Conservation (phyloP, 495 filamentous ascomycete species). For the Penicillium macrosclerotiorum region DNA sequence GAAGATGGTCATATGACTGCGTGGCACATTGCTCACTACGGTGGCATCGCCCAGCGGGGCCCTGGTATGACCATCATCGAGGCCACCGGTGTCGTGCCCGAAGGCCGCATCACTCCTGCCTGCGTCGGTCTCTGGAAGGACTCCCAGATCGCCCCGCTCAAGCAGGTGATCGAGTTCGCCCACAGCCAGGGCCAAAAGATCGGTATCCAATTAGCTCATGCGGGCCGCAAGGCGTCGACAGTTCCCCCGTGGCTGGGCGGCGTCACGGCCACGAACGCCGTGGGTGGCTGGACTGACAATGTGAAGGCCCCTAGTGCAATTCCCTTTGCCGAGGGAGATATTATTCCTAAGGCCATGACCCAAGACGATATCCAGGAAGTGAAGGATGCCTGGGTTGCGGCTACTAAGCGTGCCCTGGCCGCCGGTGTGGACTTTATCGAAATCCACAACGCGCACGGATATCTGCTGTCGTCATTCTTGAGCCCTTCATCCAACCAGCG, state of each 20-base stretch:
- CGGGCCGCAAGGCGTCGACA: conserved; percentile 70
- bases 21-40: conserved; percentile 61
- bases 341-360: conserved; percentile 54
- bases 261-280: conserved; percentile 53
- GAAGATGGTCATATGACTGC: conserved; percentile 59
- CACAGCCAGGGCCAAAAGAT: conserved; percentile 71
- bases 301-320: conserved; percentile 55
- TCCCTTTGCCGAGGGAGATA: conserved; percentile 50
- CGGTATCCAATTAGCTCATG: conserved; percentile 74
- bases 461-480: conserved; percentile 64
- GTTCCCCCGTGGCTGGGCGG: conserved; percentile 62
- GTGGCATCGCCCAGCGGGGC: conserved; percentile 62
- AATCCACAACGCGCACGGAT: conserved; percentile 63
- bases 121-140: conserved; percentile 74
- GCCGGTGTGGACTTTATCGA: conserved; percentile 61
- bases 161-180: conserved; percentile 63
- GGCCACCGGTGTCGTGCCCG: conserved; percentile 65
- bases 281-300: conserved; percentile 61
- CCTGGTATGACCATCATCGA: conserved; percentile 69
- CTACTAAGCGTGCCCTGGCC: conserved; percentile 53
- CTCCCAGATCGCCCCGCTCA: conserved; percentile 62
- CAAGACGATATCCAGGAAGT: conserved; percentile 55
- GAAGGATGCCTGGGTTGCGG: conserved; percentile 54
- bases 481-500: conserved; percentile 61
- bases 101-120: conserved; percentile 77